Base-by-base conservation (phyloP, 306 rosid species). In the Casuarina cunninghamiana region DNA sequence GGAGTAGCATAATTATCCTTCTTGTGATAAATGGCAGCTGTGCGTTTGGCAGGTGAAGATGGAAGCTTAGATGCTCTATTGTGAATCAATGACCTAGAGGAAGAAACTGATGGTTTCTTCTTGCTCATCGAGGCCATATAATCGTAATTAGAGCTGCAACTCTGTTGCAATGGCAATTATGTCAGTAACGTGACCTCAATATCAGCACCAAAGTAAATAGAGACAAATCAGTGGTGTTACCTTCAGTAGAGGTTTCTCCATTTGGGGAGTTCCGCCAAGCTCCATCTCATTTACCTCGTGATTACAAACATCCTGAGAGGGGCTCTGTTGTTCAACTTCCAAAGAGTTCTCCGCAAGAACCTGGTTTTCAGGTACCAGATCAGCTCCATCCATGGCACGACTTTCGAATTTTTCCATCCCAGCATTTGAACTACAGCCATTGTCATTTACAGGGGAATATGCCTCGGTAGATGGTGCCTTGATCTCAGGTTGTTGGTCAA, bases 1-100 rank as follows among this genome's bases (percentile, higher is more conserved):
- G 97, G 97, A 61, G 97, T 89, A 48, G 75, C 75, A 77, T 80
- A 71, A 44, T 70, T 75, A 62, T 88, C 88, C 75, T 61, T 87
- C n/a, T 72, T 70, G 68, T 74, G 75, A 76, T 69, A 81, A 70
- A 72, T 41, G n/a, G 88, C 68, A 75, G 80, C 82, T 46, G 72
- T 48, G 46, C 88, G 75, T 80, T 86, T 90, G 39, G 87, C 76
- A 11, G 93, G 91, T 76, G 93, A 83, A 17, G 90, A 68, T 78
- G 86, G 86, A 80, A 80, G 72, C 69, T 83, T 88, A 15, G 88
- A 81, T 32, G 85, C 81, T 87, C 73, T 88, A 38, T 55, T 75
- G 75, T 78, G 72, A 55, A 73, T 61, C 46, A 76, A 72, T 51
- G 86, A 73, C 75, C 80, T 87, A 0, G 87, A 75, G 45, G 90